Evolutionary conservation across 1,284 basidiomycete species (phyloP).

Genomic region (Ganoderma sinense): DNA sequence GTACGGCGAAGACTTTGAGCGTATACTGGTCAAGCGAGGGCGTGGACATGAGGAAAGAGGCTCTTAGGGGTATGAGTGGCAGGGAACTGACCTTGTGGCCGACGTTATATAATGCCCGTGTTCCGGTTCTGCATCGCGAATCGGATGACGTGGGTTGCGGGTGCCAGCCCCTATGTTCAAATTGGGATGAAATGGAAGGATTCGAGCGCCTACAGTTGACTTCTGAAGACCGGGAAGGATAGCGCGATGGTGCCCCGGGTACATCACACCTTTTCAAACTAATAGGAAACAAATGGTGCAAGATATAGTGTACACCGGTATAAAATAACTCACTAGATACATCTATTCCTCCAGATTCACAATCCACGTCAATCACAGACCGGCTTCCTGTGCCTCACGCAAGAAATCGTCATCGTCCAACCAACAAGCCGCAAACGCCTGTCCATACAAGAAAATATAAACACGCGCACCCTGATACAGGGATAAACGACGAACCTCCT

Average conservation of each 20-base stretch:
- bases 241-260: too few species aligned
- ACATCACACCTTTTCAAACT: too few species aligned
- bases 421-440: constrained; percentile 22
- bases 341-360: neutral
- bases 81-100: neutral
- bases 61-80: neutral
- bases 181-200: too few species aligned
- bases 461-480: neutral
- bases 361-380: neutral
- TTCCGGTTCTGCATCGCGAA: neutral
- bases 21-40: neutral
- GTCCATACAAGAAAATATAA: neutral
- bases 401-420: constrained; percentile 24
- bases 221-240: too few species aligned
- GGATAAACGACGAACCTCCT: constrained; percentile 14
- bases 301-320: neutral
- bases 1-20: neutral
- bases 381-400: constrained; percentile 11
- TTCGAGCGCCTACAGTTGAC: neutral
- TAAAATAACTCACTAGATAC: neutral
- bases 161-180: neutral
- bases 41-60: neutral
- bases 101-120: neutral
- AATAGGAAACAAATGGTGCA: neutral
- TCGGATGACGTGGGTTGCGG: neutral